These are phyloP conservation scores for Gillenia trifoliata DNA, from an alignment of 306 rosid genomes.

Conservation along the genomic window DNA sequence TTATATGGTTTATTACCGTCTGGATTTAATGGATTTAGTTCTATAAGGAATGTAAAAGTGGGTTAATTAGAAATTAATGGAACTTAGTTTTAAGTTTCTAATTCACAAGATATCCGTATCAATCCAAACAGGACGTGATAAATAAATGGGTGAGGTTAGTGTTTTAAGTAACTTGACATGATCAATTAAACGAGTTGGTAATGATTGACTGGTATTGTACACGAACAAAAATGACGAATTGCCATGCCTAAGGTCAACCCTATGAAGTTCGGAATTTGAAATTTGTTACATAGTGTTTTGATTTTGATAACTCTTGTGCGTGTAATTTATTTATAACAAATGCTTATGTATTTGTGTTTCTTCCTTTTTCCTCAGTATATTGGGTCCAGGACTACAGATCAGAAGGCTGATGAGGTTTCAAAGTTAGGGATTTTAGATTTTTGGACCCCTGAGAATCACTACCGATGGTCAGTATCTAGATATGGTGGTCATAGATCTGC, in stretches of 20 bases:
- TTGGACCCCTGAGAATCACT: conserved; percentile 96
- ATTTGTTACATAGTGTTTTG: not conserved
- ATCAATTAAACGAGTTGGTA: not conserved
- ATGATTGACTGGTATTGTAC: not conserved
- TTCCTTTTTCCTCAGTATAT: conserved; percentile 51
- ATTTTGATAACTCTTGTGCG: not conserved
- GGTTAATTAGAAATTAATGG: not conserved
- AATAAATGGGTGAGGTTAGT: not conserved
- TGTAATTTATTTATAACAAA: not conserved
- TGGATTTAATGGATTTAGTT: not conserved
- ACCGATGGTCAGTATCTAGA: conserved; percentile 75
- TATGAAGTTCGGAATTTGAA: not conserved
- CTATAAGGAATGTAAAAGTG: not conserved
- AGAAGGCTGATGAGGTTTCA: conserved; percentile 58
- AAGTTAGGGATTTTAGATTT: conserved; percentile 61
- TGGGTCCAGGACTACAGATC: conserved; percentile 77
- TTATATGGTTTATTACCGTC: not conserved
- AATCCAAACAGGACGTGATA: not conserved
- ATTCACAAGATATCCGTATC: not conserved
- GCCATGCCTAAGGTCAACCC: not conserved
- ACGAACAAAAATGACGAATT: not conserved
- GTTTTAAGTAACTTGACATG: not conserved
- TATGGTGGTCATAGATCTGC: conserved; percentile 79
- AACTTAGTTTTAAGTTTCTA: not conserved
- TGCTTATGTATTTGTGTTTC: not conserved